These are phyloP conservation scores for Wilhelminamyces savonicus DNA, from an alignment of 805 yeast genomes.

Conservation along the genomic window DNA sequence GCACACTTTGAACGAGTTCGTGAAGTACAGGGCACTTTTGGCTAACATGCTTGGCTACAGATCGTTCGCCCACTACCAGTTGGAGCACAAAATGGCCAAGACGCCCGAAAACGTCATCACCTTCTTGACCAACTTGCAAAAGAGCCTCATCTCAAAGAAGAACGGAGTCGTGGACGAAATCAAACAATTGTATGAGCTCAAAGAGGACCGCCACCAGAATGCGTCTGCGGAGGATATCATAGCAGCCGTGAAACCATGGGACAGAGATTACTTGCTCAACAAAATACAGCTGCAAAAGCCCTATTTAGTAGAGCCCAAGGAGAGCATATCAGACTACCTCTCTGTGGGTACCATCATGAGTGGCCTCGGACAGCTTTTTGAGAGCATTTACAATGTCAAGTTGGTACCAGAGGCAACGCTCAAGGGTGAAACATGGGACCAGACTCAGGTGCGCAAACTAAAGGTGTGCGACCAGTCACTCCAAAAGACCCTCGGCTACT, in stretches of 20 bases:
- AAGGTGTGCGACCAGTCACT: constrained; percentile 58
- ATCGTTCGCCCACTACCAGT: constrained; percentile 72
- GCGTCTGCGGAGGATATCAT: constrained; percentile 36
- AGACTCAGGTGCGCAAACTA: constrained; percentile 70
- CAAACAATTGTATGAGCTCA: constrained; percentile 34
- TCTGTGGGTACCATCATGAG: constrained; percentile 82
- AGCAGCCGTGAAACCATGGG: constrained; percentile 75
- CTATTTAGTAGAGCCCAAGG: constrained; percentile 12
- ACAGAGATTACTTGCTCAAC: constrained; percentile 58
- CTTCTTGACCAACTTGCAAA: constrained; percentile 58
- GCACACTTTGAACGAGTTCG: constrained; percentile 46
- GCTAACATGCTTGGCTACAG: constrained; percentile 67
- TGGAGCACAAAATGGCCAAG: constrained; percentile 87
- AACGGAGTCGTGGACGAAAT: constrained; percentile 56
- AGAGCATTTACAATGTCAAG: constrained; percentile 67
- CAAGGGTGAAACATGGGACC: constrained; percentile 81
- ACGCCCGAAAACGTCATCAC: constrained; percentile 67
- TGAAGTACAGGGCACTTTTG: constrained; percentile 61
- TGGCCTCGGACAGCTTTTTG: constrained; percentile 71
- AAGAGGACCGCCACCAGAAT: constrained; percentile 9
- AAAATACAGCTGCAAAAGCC: constrained; percentile 15
- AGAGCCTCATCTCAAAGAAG: constrained; percentile 29
- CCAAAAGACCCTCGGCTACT: constrained; percentile 60
- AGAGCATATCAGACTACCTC: constrained; percentile 62
- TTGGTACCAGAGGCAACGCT: constrained; percentile 59